Evolutionary conservation across 805 yeast genomes (phyloP), one percentile per base, ranked within the genome.

Genomic region (Danielia oregonensis): DNA sequence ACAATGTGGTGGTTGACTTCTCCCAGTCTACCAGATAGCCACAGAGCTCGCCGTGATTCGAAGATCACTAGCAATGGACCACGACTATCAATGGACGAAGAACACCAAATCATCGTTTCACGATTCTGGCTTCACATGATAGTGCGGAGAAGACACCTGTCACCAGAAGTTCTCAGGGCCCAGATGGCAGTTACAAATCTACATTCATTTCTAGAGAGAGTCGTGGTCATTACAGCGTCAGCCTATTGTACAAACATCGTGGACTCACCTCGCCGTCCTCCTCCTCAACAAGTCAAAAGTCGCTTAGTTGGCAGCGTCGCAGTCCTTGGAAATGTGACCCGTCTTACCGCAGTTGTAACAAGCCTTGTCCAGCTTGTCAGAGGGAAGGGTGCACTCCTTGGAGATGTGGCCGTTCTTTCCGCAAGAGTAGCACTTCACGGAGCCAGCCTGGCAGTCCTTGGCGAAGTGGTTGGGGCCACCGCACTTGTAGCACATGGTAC

Each of bases 401-500:
- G 93, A 79, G 52, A 86, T 79, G 71, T 89, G 97, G 37, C 96
- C 96, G 44, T 76, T 70, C 63, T 81, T 79, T 51, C 96, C 96
- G 67, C 97, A 88, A 43, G 89, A 84, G 75, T 86, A 89, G 68
- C 97, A 88, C 67, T 86, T 86, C 58, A 79, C 74, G 36, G 52
- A 52, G 37, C 78, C 74, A 49, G 79, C 80, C 61, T 79, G 82
- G 67, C 96, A 86, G 63, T 86, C 95, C 69, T 86, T 82, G 47
- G 95, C 95, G 67, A 81, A 82, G 64, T 87, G 95, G 78, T 86
- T 86, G 57, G 93, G 88, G 46, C 91, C 93, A 56, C 94, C 94
- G 62, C 95, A 86, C 67, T 82, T 86, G 80, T 82, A 84, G 67
- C 95, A 86, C 39, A 86, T 76, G 43, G 82, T 67, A 41, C 66